Base-by-base conservation (phyloP, 257 asterid genomes). In the Penstemon davidsonii region DNA sequence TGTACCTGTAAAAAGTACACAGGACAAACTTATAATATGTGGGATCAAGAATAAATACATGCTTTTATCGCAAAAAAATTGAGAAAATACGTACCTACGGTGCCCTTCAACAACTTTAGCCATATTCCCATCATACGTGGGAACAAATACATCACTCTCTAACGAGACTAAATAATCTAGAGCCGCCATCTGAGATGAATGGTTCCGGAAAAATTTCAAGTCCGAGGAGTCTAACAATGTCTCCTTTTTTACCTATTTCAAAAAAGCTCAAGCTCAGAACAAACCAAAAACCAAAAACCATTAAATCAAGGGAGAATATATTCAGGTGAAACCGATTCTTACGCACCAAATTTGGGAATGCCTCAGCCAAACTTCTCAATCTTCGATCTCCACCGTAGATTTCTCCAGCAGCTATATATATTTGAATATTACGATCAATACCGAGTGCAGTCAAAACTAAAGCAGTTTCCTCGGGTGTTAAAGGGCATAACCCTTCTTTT, bases 21-120 rank as follows among this genome's bases (percentile, higher is more conserved):
- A 18, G 15, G 40, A 59, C 42, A 62, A 39, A 55, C 53, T 47
- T 11, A 25, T 25, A 25, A 25, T 25, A 25, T 25, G 33, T 25
- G 33, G 33, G 33, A 25, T 25, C 33, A 25, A 25, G 33, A 25
- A 25, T 25, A 25, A 25, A 25, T 25, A 25, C 33, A 25, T 25
- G 2, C 33, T 25, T 25, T 25, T 25, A 25, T 25, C 38, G 9
- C 6, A 52, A 69, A 52, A 52, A 49, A 2, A 60, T 13, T 11
- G 36, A 65, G 52, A 7, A 49, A 67, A 59, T 36, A 25, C 33
- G 33, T 25, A 84, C 88, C 88, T 83, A 43, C 88, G 84, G 56
- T 83, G 88, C 4, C 88, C 88, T 80, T 83, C 88, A n/a, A 83
- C 84, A 38, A 83, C 80, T 76, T 75, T 83, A 37, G 88, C 88